Conservation (phyloP, 495 filamentous ascomycete genomes). For the Aspergillus carlsbadensis region DNA sequence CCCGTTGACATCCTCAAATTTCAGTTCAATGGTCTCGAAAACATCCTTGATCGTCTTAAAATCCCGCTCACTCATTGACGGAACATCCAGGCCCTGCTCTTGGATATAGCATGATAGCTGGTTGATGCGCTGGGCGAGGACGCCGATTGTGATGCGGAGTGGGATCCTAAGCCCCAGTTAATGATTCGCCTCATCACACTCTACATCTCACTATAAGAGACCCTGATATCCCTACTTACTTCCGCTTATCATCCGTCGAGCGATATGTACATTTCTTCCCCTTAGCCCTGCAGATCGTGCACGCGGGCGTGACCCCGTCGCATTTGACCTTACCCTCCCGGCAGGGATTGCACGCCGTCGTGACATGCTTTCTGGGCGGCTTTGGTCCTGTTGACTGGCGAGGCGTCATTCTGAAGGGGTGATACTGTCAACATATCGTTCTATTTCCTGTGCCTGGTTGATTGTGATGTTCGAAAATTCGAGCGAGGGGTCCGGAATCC, state of each 20-base stretch:
- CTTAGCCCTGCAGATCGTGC: constrained; percentile 22
- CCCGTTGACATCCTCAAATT: not conserved
- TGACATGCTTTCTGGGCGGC: constrained; percentile 20
- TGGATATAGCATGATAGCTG: constrained; percentile 21
- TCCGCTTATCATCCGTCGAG: constrained; percentile 25
- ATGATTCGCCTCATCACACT: not conserved
- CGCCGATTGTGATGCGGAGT: constrained; percentile 23
- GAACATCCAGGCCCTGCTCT: constrained; percentile 21
- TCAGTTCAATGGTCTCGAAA: constrained; percentile 13
- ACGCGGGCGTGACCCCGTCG: constrained; percentile 22
- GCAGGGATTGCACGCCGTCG: constrained; percentile 28
- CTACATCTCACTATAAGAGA: not conserved
- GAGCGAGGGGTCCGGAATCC: too few relatives aligned
- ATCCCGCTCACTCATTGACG: constrained; percentile 15
- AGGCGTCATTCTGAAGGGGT: not conserved
- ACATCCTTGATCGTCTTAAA: constrained; percentile 13
- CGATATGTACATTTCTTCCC: constrained; percentile 23
- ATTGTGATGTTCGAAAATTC: too few relatives aligned
- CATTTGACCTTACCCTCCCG: constrained; percentile 36
- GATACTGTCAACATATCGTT: too few relatives aligned
- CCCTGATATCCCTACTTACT: constrained; percentile 16
- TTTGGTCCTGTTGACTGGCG: not conserved
- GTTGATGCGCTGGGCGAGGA: constrained; percentile 20
- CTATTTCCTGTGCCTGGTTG: too few relatives aligned
- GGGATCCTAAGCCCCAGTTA: constrained; percentile 11